Base-by-base conservation (phyloP, 2,329 filamentous ascomycete genomes). In the Botrytis hyacinthi region DNA sequence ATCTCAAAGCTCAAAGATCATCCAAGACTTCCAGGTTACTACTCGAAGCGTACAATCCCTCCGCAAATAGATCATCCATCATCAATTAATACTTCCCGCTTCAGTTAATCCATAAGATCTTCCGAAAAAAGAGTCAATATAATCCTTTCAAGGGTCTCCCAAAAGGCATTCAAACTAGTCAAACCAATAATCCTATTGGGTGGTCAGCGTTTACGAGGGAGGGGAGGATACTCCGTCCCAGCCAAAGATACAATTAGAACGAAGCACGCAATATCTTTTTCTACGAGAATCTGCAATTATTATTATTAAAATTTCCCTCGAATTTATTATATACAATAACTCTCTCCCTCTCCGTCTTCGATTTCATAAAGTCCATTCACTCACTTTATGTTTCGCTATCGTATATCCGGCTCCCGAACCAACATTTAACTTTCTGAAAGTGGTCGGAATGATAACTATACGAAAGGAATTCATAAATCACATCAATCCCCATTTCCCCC, bases 191-290 rank as follows among this genome's bases (percentile, higher is more conserved):
- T 62, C 26, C 40, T 22, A 70, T 70, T 70, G 68, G 68, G 22
- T 62, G 54, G 65, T 20, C 22, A 37, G 46, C 32, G 65, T 67
- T 67, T 54, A 67, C 65, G 32, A 67, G 65, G 65, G n/a, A 61
- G 59, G 32, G 51, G 16, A 18, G 51, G 26, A 18, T 51, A 26
- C 22, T 51, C 26, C 14, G n/a, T 32, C 18, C 6, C 37, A 32
- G n/a, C n/a, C 42, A 63, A 63, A 63, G 26, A 63, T 20, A 65
- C 61, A 7, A 46, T 32, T 32, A 22, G 40, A 65, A 69, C 12
- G 66, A 59, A 69, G 66, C 66, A 69, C 66, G 66, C 48, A 57
- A 63, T 63, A 63, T 44, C 37, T 37, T n/a, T 54, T 54, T 14
- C 37, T 7, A 51, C 46, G 20, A 54, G 20, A 40, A 54, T 40